phyloP scores from a whole-genome alignment of 306 rosid genomes.

The Lathyrus aphaca region DNA sequence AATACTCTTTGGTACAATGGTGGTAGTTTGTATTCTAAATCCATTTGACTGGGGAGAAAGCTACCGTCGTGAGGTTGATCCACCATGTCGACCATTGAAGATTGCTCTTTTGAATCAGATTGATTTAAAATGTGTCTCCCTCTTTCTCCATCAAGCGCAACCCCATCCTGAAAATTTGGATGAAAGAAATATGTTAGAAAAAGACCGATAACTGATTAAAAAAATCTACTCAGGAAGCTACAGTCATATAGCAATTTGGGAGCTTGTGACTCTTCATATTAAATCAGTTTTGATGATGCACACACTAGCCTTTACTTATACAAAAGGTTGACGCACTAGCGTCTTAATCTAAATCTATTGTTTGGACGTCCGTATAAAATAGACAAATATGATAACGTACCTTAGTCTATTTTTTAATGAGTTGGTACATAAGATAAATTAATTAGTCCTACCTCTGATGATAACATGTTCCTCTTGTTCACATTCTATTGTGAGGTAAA shows the following conservation, averaged over 20 bases:
- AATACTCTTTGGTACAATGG: constrained; percentile 81
- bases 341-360: neutral
- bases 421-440: neutral
- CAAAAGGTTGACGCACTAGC: neutral
- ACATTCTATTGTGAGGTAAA: constrained; percentile 2
- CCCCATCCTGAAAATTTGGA: constrained; percentile 55
- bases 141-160: constrained; percentile 46
- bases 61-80: constrained; percentile 44
- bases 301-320: neutral
- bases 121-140: constrained; percentile 45
- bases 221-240: neutral
- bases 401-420: neutral
- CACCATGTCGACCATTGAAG: constrained; percentile 43
- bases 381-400: too few species aligned
- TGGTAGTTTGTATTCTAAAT: constrained; percentile 48
- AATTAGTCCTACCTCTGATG: neutral
- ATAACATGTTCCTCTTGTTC: neutral
- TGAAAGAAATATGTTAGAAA: constrained; percentile 21
- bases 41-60: constrained; percentile 45
- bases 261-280: neutral
- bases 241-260: neutral
- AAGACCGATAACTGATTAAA: constrained; percentile 15
- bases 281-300: neutral
- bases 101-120: constrained; percentile 37
- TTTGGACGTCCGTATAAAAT: too few species aligned